Evolutionary conservation across 495 filamentous ascomycete species (phyloP).

Genomic region (Evansstolkia leycettana): DNA sequence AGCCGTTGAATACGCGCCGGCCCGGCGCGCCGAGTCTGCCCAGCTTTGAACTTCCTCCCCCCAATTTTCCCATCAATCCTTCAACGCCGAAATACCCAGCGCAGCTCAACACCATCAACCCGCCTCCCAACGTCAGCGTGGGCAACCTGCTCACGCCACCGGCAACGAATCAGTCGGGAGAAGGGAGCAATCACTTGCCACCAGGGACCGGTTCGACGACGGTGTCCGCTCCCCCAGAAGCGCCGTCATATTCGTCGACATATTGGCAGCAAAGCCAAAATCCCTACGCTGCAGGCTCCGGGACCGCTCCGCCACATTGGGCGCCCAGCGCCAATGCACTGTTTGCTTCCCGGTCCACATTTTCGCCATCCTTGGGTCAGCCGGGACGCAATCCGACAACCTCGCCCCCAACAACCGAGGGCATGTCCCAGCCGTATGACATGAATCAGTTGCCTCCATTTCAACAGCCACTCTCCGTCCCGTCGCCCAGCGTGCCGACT

Average conservation of each 20-base stretch:
- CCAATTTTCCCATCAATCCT: constrained; percentile 17
- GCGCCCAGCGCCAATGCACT: constrained; percentile 10
- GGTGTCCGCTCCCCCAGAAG: constrained; percentile 27
- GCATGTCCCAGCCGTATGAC: constrained; percentile 45
- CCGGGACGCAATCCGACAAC: constrained; percentile 31
- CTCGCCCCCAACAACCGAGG: constrained; percentile 37
- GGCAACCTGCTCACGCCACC: constrained; percentile 53
- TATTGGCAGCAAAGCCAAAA: constrained; percentile 40
- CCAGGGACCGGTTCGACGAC: constrained; percentile 49
- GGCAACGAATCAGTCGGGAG: constrained; percentile 46
- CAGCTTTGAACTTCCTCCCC: constrained; percentile 49
- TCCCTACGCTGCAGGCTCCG: constrained; percentile 38
- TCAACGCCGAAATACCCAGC: constrained; percentile 30
- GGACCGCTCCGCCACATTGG: constrained; percentile 3
- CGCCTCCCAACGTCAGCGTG: constrained; percentile 39
- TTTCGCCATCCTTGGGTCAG: constrained; percentile 41
- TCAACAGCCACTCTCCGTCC: constrained; percentile 38
- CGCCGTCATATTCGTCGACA: constrained; percentile 30
- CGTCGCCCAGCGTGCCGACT: constrained; percentile 21
- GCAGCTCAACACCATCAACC: constrained; percentile 25
- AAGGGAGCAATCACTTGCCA: constrained; percentile 13
- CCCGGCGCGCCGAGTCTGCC: constrained; percentile 49
- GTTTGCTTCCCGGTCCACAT: constrained; percentile 34
- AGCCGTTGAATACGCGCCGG: constrained; percentile 45
- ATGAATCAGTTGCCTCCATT: constrained; percentile 45